Evolutionary conservation across 495 filamentous ascomycete genomes (phyloP).

Genomic region (Penicillium mononematosum): DNA sequence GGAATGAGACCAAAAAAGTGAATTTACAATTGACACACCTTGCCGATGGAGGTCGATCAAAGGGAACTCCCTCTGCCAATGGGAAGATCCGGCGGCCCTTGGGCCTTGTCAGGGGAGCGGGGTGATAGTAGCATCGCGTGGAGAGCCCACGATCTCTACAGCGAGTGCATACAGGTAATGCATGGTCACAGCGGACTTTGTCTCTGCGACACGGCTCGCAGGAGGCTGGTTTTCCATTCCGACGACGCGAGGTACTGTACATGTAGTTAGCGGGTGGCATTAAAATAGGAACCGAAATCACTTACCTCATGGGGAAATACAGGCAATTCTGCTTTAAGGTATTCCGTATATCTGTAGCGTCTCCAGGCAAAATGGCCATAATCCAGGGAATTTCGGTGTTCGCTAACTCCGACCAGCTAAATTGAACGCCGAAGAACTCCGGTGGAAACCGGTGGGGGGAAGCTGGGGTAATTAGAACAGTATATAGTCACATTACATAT

Average conservation of each 20-base stretch:
- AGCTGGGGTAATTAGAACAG: background rate
- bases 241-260: constrained; percentile 29
- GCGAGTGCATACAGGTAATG: constrained; percentile 30
- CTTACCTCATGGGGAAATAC: constrained; percentile 9
- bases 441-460: constrained; percentile 13
- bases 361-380: background rate
- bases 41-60: constrained; percentile 14
- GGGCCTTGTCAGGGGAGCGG: constrained; percentile 36
- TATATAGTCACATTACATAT: background rate
- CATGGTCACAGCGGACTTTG: constrained; percentile 50
- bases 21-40: constrained; percentile 11
- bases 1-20: background rate
- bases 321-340: background rate
- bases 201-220: constrained; percentile 51
- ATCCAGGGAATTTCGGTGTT: constrained; percentile 17
- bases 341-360: background rate
- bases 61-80: constrained; percentile 17
- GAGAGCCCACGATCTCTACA: constrained; percentile 30
- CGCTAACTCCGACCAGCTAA: constrained; percentile 8
- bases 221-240: constrained; percentile 47
- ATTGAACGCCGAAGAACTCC: constrained; percentile 23
- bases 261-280: background rate
- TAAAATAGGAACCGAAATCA: background rate
- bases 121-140: constrained; percentile 37
- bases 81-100: constrained; percentile 9